Evolutionary conservation across 2,329 filamentous ascomycete genomes (phyloP), one percentile per base, ranked within the genome.

Genomic region (Uncinocarpus reesii): DNA sequence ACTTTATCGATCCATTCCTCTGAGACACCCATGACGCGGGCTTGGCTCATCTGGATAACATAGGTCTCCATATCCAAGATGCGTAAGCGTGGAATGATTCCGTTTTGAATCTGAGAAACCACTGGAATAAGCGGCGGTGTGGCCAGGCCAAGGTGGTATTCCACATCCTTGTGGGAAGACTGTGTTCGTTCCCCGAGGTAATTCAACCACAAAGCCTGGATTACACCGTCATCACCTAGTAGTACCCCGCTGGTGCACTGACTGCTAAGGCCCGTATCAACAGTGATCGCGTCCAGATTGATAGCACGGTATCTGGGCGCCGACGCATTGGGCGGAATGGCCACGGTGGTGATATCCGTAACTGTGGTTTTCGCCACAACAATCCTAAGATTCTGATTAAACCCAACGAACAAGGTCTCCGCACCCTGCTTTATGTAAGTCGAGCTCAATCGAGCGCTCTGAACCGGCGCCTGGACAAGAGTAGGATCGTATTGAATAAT

Each of bases 1-100:
- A 95, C 90, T 65, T 87, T 84, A 57, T 86, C 77, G 58, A 98
- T 95, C 92, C 90, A 96, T 53, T 93, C 83, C 59, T 96, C 89
- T 0, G 86, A 86, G 1, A 96, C 87, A 7, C 92, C 92, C 89
- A 98, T 96, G 56, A 96, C 87, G 31, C 89, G 84, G 13, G 87
- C 90, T 68, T 98, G 92, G 32, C 84, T 85, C 90, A 98, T 96
- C 60, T 94, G 88, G 24, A 98, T 87, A 8, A 92, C 84, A 50
- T 93, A 85, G 61, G 93, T 89, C 65, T 98, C 92, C 59, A 95
- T 86, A 46, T 92, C 92, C 37, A 98, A 71, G 64, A 98, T 95
- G 13, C 90, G 81, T 28, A 98, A 73, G 56, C 85, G 83, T 0
- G 92, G 93, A 20, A 79, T 80, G 51, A 81, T 73, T 26, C 86